Conservation (phyloP, 345 rosid species). For the Stellera chamaejasme region DNA sequence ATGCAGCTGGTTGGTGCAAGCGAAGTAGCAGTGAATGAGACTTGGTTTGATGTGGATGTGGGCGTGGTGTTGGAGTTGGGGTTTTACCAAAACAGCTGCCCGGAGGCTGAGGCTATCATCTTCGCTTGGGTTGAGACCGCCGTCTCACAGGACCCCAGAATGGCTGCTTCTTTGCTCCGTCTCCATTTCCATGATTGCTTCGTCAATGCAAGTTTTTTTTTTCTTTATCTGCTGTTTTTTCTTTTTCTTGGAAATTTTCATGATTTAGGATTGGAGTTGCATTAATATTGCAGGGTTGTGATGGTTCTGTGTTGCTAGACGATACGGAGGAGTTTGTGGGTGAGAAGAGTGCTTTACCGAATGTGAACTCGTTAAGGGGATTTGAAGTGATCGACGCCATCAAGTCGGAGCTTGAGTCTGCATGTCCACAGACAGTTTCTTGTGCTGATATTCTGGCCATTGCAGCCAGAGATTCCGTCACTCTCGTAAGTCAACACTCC, state of each 20-base stretch:
- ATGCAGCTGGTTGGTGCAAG: slow-evolving; percentile 17
- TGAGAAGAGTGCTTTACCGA: slow-evolving; percentile 78
- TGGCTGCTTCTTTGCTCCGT: slow-evolving; percentile 73
- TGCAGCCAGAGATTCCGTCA: slow-evolving; percentile 71
- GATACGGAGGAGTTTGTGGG: slow-evolving; percentile 50
- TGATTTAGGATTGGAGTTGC: neutral
- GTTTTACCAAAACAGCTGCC: slow-evolving; percentile 47
- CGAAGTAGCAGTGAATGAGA: slow-evolving; percentile 25
- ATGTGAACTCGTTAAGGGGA: slow-evolving; percentile 76
- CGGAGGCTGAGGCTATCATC: slow-evolving; percentile 55
- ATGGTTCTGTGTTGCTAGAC: slow-evolving; percentile 72
- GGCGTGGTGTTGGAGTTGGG: slow-evolving; percentile 37
- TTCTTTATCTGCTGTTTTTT: neutral
- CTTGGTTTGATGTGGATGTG: slow-evolving; percentile 37
- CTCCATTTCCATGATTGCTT: slow-evolving; percentile 85
- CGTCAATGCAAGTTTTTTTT: slow-evolving; percentile 45
- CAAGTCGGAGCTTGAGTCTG: slow-evolving; percentile 56
- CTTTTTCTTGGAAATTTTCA: neutral
- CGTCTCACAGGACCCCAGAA: slow-evolving; percentile 51
- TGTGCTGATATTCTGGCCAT: slow-evolving; percentile 87
- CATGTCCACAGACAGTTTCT: slow-evolving; percentile 72
- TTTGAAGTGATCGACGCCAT: slow-evolving; percentile 72
- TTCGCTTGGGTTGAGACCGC: slow-evolving; percentile 55
- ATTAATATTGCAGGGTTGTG: slow-evolving; percentile 68
- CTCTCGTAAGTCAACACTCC: slow-evolving; percentile 33